Evolutionary conservation across 768 basidiomycete genomes (phyloP).

Genomic region (Russula virescens): DNA sequence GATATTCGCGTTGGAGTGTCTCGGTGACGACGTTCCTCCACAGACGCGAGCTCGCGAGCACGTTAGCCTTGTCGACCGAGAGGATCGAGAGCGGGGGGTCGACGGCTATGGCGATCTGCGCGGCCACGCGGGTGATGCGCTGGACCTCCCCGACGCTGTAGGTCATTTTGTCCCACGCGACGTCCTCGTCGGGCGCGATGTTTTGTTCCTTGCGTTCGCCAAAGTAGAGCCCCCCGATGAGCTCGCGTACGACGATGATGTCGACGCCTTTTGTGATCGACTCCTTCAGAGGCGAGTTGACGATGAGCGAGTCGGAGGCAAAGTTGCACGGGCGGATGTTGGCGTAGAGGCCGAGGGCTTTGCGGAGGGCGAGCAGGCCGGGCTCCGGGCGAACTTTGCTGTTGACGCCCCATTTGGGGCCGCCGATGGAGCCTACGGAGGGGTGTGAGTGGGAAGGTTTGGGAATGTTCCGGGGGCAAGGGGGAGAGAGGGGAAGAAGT

Average conservation of each 20-base stretch:
- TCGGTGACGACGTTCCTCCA: constrained; percentile 94
- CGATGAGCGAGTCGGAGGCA: constrained; percentile 83
- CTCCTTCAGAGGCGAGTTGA: constrained; percentile 83
- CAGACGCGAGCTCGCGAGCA: constrained; percentile 87
- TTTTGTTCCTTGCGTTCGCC: constrained; percentile 87
- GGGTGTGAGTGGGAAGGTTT: neutral
- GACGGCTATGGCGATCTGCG: constrained; percentile 77
- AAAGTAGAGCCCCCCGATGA: constrained; percentile 96
- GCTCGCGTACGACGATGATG: constrained; percentile 92
- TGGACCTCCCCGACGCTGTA: constrained; percentile 91
- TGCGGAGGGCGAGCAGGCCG: constrained; percentile 83
- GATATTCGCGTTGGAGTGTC: constrained; percentile 78
- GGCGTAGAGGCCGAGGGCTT: constrained; percentile 91
- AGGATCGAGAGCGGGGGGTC: constrained; percentile 85
- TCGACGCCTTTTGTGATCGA: constrained; percentile 78
- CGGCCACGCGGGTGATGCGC: constrained; percentile 93
- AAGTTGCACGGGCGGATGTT: constrained; percentile 98
- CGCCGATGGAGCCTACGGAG: constrained; percentile 87
- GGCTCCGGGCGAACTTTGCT: constrained; percentile 87
- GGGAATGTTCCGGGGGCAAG: neutral
- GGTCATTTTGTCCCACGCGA: constrained; percentile 88
- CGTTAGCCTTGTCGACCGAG: constrained; percentile 98
- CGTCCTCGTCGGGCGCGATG: constrained; percentile 53
- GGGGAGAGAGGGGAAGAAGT: neutral
- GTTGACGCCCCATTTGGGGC: constrained; percentile 97